Conservation (phyloP, 371 early-diverging fungal species). For the Mucor sp. region DNA sequence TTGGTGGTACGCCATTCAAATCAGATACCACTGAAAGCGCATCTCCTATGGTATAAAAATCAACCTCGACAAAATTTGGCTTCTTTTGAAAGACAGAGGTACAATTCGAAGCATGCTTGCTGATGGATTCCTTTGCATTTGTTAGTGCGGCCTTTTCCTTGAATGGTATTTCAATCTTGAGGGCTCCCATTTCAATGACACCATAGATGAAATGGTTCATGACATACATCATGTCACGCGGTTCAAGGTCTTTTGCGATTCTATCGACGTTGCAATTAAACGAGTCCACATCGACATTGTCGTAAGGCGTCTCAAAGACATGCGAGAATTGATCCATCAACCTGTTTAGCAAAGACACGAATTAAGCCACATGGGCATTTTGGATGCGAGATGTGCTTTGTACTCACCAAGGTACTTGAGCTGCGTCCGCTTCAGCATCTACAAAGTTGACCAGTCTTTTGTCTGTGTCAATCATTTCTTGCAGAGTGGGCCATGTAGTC, state of each 20-base stretch:
- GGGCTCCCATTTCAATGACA: constrained; percentile 24
- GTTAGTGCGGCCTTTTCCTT: constrained; percentile 35
- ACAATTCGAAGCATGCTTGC: constrained; percentile 42
- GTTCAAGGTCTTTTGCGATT: constrained; percentile 23
- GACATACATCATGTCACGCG: constrained; percentile 49
- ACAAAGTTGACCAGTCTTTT: constrained; percentile 69
- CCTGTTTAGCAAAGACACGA: constrained; percentile 24
- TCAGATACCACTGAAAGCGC: constrained; percentile 46
- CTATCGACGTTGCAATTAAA: constrained; percentile 61
- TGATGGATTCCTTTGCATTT: constrained; percentile 36
- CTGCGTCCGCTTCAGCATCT: constrained; percentile 52
- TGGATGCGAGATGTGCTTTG: background rate
- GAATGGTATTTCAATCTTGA: constrained; percentile 37
- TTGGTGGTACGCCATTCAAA: constrained; percentile 54
- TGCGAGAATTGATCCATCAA: constrained; percentile 52
- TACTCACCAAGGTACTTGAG: constrained; percentile 60
- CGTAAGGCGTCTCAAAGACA: constrained; percentile 61
- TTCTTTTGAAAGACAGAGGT: constrained; percentile 35
- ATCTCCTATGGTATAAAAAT: constrained; percentile 69
- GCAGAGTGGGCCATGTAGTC: constrained; percentile 72
- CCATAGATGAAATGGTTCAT: constrained; percentile 61
- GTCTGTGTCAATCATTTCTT: constrained; percentile 59
- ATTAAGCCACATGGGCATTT: background rate
- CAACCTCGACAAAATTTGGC: constrained; percentile 74
- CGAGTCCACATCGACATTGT: constrained; percentile 24